Conservation (phyloP, 768 basidiomycete genomes). For the Hortiboletus campestris region DNA sequence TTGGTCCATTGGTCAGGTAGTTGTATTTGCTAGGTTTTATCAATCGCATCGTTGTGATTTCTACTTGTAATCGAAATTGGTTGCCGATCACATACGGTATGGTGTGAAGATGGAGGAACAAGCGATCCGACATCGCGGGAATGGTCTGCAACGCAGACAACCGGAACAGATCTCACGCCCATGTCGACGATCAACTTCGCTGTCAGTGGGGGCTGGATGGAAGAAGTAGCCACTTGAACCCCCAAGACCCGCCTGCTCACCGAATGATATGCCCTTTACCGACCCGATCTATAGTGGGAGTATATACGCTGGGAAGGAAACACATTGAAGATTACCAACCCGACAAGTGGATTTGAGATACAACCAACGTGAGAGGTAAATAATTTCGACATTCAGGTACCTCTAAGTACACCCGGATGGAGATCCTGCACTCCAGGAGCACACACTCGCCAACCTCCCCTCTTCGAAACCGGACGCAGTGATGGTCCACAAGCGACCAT, state of each 20-base stretch:
- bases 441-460: neutral
- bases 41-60: neutral
- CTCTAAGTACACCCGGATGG: no score
- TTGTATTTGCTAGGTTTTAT: neutral
- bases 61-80: neutral
- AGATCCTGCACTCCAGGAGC: no score
- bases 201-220: no score
- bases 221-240: no score
- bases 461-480: neutral
- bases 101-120: neutral
- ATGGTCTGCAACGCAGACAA: neutral
- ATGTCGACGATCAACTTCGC: no score
- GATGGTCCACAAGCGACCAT: neutral
- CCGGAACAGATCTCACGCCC: neutral
- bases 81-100: no score
- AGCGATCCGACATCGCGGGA: neutral
- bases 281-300: no score
- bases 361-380: neutral
- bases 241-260: no score
- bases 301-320: no score
- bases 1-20: neutral
- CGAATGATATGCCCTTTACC: no score
- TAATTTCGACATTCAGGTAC: neutral
- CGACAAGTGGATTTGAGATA: no score
- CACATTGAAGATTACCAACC: no score